Percentiles rank a stretch among this genome's conserved stretches.
These are phyloP conservation scores for Exophiala bonariae DNA, from an alignment of 2,329 filamentous ascomycete species.

Conservation along the genomic window DNA sequence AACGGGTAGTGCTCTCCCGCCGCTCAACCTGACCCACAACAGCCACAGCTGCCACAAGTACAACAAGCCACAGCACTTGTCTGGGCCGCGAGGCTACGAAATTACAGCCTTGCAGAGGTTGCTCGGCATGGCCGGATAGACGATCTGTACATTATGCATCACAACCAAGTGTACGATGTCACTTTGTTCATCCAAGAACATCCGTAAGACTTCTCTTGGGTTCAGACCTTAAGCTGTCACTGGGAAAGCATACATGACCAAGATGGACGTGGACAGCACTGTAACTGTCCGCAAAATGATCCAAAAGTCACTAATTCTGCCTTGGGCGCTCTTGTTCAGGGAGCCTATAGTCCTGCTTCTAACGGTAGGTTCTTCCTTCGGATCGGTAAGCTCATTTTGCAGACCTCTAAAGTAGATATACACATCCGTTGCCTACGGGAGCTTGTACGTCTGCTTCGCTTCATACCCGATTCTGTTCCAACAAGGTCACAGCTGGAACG, in stretches of 20 bases:
- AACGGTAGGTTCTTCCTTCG: conserved; percentile 61
- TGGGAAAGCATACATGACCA: too few species aligned
- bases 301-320: conserved; percentile 58
- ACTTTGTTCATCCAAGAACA: conserved; percentile 4
- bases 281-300: conserved; percentile 54
- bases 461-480: conserved; percentile 68
- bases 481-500: conserved; percentile 57
- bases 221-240: too few species aligned
- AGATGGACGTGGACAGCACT: too few species aligned
- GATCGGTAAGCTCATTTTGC: conserved; percentile 51
- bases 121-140: neutral
- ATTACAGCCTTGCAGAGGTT: conserved; percentile 1
- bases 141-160: conserved; percentile 4
- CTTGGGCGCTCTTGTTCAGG: conserved; percentile 67
- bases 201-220: conserved; percentile 3
- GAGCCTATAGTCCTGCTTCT: conserved; percentile 65
- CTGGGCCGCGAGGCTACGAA: too few species aligned
- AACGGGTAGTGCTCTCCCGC: too few species aligned
- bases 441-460: conserved; percentile 59
- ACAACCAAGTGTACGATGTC: conserved; percentile 3
- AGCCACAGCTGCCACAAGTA: too few species aligned
- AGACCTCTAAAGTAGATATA: conserved; percentile 44
- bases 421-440: conserved; percentile 72
- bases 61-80: too few species aligned
- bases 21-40: too few species aligned